A percentile compares a stretch with the other conserved stretches of the same genome.
Evolutionary conservation across 2,329 filamentous ascomycete genomes (phyloP).

Genomic region (Blastomyces percursus): DNA sequence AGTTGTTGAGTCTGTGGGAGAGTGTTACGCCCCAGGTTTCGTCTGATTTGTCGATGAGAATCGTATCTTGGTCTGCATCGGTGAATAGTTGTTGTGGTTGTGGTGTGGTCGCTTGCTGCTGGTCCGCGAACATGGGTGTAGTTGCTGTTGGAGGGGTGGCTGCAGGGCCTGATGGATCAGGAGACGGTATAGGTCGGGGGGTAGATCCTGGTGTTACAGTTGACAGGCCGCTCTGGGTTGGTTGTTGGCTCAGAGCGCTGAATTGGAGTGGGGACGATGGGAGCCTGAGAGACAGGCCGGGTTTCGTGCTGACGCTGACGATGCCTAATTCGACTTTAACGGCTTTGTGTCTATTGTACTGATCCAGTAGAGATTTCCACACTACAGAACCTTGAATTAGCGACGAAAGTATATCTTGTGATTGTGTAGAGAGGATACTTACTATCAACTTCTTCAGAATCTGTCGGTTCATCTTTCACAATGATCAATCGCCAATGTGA

Average conservation of each 20-base stretch:
- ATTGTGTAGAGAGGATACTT: constrained; percentile 7
- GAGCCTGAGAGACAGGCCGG: constrained; percentile 28
- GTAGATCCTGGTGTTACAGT: constrained; percentile 30
- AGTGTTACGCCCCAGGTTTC: constrained; percentile 51
- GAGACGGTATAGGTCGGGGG: constrained; percentile 31
- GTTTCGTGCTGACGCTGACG: constrained; percentile 25
- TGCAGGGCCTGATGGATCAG: constrained; percentile 33
- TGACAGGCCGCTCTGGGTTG: not conserved
- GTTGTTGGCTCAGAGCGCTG: constrained; percentile 24
- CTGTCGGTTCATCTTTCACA: constrained; percentile 42
- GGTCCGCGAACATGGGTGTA: constrained; percentile 10
- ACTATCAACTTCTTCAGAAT: constrained; percentile 42
- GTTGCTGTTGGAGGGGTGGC: constrained; percentile 24
- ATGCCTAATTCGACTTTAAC: constrained; percentile 29
- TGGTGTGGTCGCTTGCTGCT: constrained; percentile 26
- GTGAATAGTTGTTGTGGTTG: constrained; percentile 21
- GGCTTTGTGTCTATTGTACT: constrained; percentile 28
- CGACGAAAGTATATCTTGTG: not conserved
- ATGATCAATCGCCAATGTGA: constrained; percentile 48
- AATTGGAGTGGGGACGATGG: constrained; percentile 25
- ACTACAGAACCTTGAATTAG: constrained; percentile 22
- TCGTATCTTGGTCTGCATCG: constrained; percentile 44
- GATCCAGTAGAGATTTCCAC: constrained; percentile 29
- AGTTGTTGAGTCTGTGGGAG: constrained; percentile 37
- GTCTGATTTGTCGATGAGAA: constrained; percentile 47